A percentile compares a stretch with the other conserved stretches of the same genome.
Conservation (phyloP, 2,329 filamentous ascomycete species). For the Talaromyces islandicus region DNA sequence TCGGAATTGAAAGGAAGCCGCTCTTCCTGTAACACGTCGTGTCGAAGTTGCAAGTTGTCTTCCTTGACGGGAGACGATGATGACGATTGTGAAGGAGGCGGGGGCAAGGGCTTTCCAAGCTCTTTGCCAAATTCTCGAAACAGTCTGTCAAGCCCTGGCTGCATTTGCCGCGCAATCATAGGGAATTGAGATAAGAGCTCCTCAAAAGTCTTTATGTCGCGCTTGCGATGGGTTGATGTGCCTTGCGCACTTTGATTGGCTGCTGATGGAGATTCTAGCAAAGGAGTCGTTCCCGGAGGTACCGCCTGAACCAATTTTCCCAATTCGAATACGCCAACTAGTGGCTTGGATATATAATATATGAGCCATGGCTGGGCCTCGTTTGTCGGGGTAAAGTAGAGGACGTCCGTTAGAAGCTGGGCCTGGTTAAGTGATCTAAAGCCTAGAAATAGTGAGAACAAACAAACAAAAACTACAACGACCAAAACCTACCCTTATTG, state of each 20-base stretch:
- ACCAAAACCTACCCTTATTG: conserved; percentile 73
- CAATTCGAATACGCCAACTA: conserved; percentile 78
- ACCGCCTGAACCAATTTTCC: conserved; percentile 65
- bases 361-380: conserved; percentile 92
- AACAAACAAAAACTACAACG: neutral
- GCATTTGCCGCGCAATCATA: conserved; percentile 94
- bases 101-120: conserved; percentile 77
- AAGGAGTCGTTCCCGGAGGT: conserved; percentile 36
- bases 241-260: conserved; percentile 26
- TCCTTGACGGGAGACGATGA: conserved; percentile 56
- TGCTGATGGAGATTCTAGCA: conserved; percentile 12
- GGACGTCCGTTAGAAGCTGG: conserved; percentile 72
- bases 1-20: conserved; percentile 52
- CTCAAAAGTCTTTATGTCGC: conserved; percentile 84
- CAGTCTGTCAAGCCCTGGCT: conserved; percentile 78
- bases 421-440: conserved; percentile 91
- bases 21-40: conserved; percentile 15
- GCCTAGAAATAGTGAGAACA: conserved; percentile 45
- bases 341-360: conserved; percentile 87
- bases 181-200: conserved; percentile 89
- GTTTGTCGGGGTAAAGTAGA: conserved; percentile 84
- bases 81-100: conserved; percentile 51
- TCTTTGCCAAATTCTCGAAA: conserved; percentile 85
- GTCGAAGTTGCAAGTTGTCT: conserved; percentile 20
- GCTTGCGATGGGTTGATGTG: conserved; percentile 55